Base-by-base conservation (phyloP, 805 yeast species). In the Vanderwaltozyma verrucispora region DNA sequence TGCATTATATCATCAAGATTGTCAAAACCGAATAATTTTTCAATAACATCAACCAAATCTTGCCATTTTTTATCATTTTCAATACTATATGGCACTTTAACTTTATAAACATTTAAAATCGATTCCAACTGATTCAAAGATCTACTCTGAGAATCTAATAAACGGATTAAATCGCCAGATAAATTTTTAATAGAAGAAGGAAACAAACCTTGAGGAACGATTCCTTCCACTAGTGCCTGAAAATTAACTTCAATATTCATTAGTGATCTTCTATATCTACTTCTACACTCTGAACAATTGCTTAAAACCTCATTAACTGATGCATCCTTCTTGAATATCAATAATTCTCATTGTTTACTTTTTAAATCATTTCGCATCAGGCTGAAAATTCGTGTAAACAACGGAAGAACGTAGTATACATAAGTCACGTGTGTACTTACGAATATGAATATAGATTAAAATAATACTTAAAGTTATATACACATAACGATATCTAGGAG, bases 191-290 rank as follows among this genome's bases (percentile, higher is more conserved):
- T 30, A 17, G 42, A 24, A 7, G 39, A 28, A 20, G 43, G 53
- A 4, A 56, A 41, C 12, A 52, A 44, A 6, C 41, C 34, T 11
- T 41, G 46, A n/a, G 58, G 55, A n/a, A 49, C 53, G 30, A 53
- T 33, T 12, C 49, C 52, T 32, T 48, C 54, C 20, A 52, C 39
- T 4, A 52, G 35, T 10, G 45, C 36, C 30, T 40, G 45, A 11
- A 56, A 40, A 19, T 44, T 47, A 16, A 38, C 19, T 33, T 45
- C 48, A 7, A 56, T 30, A 32, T 49, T 53, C 61, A 56, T 55
- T 16, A 17, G 3, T 6, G 15, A 28, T 14, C 10, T 6, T 21
- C 6, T 10, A 21, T 7, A 7, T 21, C 9, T 10, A 6, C 24
- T 21, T 6, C 24, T 21, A 10, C 24, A 21, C 24, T 21, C 9